phyloP scores from a whole-genome alignment of 345 rosid species.

The Orychophragmus violaceus region DNA sequence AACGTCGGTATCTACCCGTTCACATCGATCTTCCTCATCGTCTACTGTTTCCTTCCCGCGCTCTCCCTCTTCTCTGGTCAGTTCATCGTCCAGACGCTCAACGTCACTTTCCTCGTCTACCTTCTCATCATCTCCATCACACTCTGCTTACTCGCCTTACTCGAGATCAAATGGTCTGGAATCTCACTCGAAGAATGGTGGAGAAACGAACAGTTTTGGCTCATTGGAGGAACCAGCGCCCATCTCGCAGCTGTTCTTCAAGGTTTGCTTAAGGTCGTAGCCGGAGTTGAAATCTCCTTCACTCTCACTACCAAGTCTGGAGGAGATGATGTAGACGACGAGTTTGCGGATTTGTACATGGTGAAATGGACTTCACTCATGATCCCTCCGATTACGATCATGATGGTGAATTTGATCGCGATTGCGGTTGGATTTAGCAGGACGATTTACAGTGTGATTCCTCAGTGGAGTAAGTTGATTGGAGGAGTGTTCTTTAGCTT shows the following conservation, averaged over 20 bases:
- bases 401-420: slow-evolving; percentile 85
- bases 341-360: slow-evolving; percentile 79
- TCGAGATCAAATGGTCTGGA: slow-evolving; percentile 97
- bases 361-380: slow-evolving; percentile 86
- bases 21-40: slow-evolving; percentile 87
- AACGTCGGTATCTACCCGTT: slow-evolving; percentile 97
- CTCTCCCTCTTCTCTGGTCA: slow-evolving; percentile 95
- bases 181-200: slow-evolving; percentile 93
- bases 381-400: slow-evolving; percentile 90
- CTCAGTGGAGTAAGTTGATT: slow-evolving; percentile 77
- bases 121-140: slow-evolving; percentile 73
- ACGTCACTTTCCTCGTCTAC: slow-evolving; percentile 80
- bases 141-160: slow-evolving; percentile 70
- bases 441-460: slow-evolving; percentile 75
- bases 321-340: slow-evolving; percentile 88
- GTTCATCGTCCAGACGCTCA: slow-evolving; percentile 78
- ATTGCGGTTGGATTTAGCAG: slow-evolving; percentile 93
- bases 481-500: slow-evolving; percentile 99
- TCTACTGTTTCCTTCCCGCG: slow-evolving; percentile 97
- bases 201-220: slow-evolving; percentile 98
- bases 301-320: slow-evolving; percentile 80
- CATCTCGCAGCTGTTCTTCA: slow-evolving; percentile 97
- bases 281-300: slow-evolving; percentile 92
- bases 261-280: slow-evolving; percentile 80
- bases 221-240: slow-evolving; percentile 96